phyloP scores from a whole-genome alignment of 768 basidiomycete genomes.

The Tricholomella constricta region DNA sequence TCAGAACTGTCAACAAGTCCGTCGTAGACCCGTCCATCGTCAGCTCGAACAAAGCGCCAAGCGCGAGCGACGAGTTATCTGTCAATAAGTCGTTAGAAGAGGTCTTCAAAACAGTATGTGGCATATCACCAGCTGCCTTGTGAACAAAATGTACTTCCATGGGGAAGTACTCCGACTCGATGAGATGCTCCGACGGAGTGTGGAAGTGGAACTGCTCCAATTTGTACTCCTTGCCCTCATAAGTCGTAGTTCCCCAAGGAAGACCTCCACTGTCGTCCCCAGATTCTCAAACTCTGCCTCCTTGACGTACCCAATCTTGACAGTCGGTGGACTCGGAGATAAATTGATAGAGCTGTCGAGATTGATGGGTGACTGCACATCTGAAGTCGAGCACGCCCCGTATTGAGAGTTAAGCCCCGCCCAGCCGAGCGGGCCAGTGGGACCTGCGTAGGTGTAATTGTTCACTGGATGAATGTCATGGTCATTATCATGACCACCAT shows the following conservation, averaged over 20 bases:
- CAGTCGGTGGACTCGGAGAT: not conserved
- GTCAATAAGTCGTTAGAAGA: not conserved
- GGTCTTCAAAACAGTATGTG: too few relatives aligned
- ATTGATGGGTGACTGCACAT: slow-evolving; percentile 14
- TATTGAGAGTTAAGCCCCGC: not conserved
- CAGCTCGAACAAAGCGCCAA: slow-evolving; percentile 11
- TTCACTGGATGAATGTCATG: too few relatives aligned
- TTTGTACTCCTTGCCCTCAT: not conserved
- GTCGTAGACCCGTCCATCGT: not conserved
- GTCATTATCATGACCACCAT: too few relatives aligned
- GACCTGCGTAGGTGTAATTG: slow-evolving; percentile 4
- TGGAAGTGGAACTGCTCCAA: slow-evolving; percentile 17
- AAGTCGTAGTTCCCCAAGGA: not conserved
- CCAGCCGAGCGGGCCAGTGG: slow-evolving; percentile 14
- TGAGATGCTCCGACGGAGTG: slow-evolving; percentile 13
- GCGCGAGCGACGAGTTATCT: slow-evolving; percentile 1
- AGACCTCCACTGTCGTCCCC: not conserved
- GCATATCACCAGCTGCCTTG: not conserved
- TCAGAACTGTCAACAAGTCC: slow-evolving; percentile 3
- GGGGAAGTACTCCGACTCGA: slow-evolving; percentile 8
- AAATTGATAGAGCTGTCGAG: not conserved
- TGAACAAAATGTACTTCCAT: slow-evolving; percentile 18
- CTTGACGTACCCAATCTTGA: not conserved
- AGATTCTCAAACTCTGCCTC: not conserved
- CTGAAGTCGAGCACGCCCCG: slow-evolving; percentile 3